Conservation (phyloP, 257 asterid species). For the Avicennia marina region DNA sequence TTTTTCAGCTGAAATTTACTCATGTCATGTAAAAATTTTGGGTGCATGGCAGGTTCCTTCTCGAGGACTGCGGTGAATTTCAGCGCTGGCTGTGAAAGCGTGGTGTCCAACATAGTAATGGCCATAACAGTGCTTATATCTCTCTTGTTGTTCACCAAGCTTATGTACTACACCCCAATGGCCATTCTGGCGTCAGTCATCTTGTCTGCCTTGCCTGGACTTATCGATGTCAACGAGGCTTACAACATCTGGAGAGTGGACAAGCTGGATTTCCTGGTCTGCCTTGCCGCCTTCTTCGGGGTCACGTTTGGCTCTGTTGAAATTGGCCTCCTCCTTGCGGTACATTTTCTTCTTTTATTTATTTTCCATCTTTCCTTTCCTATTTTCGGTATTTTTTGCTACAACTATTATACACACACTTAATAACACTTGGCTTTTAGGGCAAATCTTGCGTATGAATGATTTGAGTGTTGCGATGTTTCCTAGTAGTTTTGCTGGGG, state of each 20-base stretch:
- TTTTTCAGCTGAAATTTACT: too few relatives aligned
- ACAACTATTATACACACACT: too few relatives aligned
- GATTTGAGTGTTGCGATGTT: too few relatives aligned
- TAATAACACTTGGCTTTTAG: too few relatives aligned
- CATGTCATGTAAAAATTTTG: too few relatives aligned
- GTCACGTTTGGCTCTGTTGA: slow-evolving; percentile 58
- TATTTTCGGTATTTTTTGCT: too few relatives aligned
- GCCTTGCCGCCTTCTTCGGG: slow-evolving; percentile 77
- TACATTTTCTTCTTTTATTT: slow-evolving; percentile 11
- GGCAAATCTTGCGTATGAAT: neutral
- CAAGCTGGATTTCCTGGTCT: slow-evolving; percentile 68
- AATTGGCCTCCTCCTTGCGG: slow-evolving; percentile 63
- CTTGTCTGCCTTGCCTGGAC: slow-evolving; percentile 57
- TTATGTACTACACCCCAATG: slow-evolving; percentile 59
- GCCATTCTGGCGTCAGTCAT: slow-evolving; percentile 68
- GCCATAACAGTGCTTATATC: slow-evolving; percentile 52
- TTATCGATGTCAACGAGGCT: slow-evolving; percentile 49
- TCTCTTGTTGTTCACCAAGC: slow-evolving; percentile 50
- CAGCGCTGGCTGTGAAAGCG: slow-evolving; percentile 72
- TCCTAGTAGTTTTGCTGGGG: too few relatives aligned
- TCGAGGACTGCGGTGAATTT: slow-evolving; percentile 73
- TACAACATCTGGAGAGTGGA: slow-evolving; percentile 65
- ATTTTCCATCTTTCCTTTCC: neutral
- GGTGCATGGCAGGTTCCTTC: slow-evolving; percentile 50
- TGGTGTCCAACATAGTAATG: slow-evolving; percentile 66